phyloP scores from a whole-genome alignment of 1,139 yeast genomes.

The Suhomyces bribrorum region DNA sequence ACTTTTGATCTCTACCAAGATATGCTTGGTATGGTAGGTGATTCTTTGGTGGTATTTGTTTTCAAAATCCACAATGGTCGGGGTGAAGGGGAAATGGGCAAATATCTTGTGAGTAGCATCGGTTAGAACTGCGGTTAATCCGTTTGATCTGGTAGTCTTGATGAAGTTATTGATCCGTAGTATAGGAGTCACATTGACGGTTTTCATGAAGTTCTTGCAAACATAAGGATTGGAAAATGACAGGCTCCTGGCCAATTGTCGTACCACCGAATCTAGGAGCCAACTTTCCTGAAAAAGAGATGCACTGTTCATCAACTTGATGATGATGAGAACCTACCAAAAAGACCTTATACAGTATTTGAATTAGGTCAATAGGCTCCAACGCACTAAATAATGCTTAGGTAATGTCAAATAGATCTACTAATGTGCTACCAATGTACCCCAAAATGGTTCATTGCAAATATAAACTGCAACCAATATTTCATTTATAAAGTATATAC shows the following conservation, averaged over 20 bases:
- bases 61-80: constrained; percentile 34
- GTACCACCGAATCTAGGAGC: constrained; percentile 18
- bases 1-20: constrained; percentile 25
- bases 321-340: too few relatives aligned
- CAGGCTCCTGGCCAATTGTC: constrained; percentile 1
- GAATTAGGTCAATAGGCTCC: too few relatives aligned
- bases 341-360: too few relatives aligned
- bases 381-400: too few relatives aligned
- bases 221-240: constrained; percentile 16
- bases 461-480: too few relatives aligned
- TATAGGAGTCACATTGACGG: constrained; percentile 25
- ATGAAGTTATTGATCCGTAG: constrained; percentile 31
- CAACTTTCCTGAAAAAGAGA: constrained; percentile 25
- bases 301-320: background rate
- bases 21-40: constrained; percentile 31
- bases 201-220: constrained; percentile 21
- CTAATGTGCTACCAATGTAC: too few relatives aligned
- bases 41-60: constrained; percentile 31
- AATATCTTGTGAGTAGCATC: constrained; percentile 35
- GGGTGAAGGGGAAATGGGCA: constrained; percentile 30
- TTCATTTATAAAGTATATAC: background rate
- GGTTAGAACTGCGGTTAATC: constrained; percentile 31
- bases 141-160: constrained; percentile 20
- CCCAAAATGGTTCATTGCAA: too few relatives aligned
- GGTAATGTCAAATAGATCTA: too few relatives aligned